Conservation (phyloP, 805 yeast species). For the Ascoidea asiatica region DNA sequence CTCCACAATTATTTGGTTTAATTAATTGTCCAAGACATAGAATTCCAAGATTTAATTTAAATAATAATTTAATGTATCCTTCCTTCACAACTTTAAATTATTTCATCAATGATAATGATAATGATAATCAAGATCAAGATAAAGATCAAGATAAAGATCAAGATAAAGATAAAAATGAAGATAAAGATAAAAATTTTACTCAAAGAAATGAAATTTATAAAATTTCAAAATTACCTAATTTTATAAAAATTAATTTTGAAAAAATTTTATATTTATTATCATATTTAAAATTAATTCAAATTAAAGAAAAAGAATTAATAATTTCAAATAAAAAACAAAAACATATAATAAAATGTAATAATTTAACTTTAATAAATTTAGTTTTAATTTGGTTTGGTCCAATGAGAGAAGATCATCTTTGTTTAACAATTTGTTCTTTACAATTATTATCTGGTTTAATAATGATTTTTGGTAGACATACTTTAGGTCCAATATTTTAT, state of each 20-base stretch:
- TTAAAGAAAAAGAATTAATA: constrained; percentile 19
- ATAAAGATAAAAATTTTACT: neutral
- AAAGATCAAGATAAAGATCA: neutral
- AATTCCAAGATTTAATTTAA: constrained; percentile 59
- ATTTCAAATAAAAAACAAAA: constrained; percentile 11
- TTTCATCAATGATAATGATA: neutral
- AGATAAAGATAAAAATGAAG: constrained; percentile 1
- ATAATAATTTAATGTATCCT: constrained; percentile 65
- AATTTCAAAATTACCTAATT: constrained; percentile 16
- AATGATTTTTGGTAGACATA: constrained; percentile 65
- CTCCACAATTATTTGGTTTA: constrained; percentile 80
- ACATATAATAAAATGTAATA: constrained; percentile 38
- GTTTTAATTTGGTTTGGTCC: constrained; percentile 84
- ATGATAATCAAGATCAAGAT: neutral
- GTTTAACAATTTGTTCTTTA: constrained; percentile 39
- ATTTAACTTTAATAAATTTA: constrained; percentile 80
- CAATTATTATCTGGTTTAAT: constrained; percentile 57
- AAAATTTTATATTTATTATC: constrained; percentile 32
- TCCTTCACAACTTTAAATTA: constrained; percentile 33
- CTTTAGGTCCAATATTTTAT: constrained; percentile 73
- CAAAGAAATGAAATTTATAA: constrained; percentile 15
- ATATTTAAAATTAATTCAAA: constrained; percentile 33
- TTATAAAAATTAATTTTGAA: constrained; percentile 4
- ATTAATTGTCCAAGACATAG: constrained; percentile 96
- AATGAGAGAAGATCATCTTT: constrained; percentile 66